These are phyloP conservation scores for Fusarium sp. DNA, from an alignment of 2,329 filamentous ascomycete genomes.

Conservation along the genomic window DNA sequence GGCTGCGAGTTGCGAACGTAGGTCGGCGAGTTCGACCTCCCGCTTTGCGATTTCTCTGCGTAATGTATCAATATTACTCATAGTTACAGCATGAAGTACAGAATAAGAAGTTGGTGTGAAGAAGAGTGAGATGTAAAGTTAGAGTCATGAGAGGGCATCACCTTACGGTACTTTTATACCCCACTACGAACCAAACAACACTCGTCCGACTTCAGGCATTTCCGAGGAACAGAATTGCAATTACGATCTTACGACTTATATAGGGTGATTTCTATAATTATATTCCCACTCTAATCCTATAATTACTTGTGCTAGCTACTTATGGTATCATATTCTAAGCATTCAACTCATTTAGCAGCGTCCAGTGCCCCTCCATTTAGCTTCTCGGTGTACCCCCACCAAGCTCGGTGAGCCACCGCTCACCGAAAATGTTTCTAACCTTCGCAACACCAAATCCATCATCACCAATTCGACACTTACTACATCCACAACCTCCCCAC, in stretches of 20 bases:
- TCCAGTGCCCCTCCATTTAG: constrained; percentile 40
- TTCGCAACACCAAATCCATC: constrained; percentile 9
- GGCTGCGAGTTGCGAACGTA: constrained; percentile 62
- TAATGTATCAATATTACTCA: constrained; percentile 61
- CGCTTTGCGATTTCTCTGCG: constrained; percentile 63
- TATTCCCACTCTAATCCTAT: not conserved
- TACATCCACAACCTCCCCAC: not conserved
- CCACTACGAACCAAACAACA: constrained; percentile 8
- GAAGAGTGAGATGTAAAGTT: constrained; percentile 3
- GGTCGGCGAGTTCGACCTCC: constrained; percentile 63
- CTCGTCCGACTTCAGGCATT: not conserved
- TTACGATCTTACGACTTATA: rapidly evolving
- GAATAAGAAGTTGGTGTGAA: not conserved
- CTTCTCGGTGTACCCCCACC: constrained; percentile 47
- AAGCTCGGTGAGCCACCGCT: constrained; percentile 38
- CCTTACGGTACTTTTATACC: constrained; percentile 5
- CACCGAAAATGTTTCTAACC: constrained; percentile 50
- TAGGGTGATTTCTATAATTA: not conserved
- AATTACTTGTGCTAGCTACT: no score
- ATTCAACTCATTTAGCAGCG: no score
- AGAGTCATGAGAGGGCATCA: constrained; percentile 13
- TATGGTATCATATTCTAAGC: no score
- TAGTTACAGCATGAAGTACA: not conserved
- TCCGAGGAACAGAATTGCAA: not conserved
- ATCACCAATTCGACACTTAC: not conserved